phyloP scores from a whole-genome alignment of 352 stramenopile species.

The Pythium brachiatum region DNA sequence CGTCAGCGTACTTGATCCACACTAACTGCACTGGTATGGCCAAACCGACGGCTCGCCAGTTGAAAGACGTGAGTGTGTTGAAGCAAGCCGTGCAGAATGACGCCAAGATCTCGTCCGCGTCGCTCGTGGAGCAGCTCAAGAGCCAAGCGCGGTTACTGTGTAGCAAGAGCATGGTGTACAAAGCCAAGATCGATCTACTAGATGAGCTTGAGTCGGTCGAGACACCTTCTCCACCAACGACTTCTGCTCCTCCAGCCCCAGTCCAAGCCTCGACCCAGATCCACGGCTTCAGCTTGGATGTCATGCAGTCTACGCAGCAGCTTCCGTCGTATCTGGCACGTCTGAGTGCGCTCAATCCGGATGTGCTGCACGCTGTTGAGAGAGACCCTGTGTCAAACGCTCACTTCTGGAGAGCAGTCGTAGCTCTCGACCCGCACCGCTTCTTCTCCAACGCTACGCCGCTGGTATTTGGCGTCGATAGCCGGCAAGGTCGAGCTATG shows the following conservation, averaged over 20 bases:
- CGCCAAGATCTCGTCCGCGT: slow-evolving; percentile 36
- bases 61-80: slow-evolving; percentile 36
- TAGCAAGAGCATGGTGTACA: slow-evolving; percentile 60
- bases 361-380: slow-evolving; percentile 34
- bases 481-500: slow-evolving; percentile 28
- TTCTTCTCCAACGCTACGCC: slow-evolving; percentile 36
- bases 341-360: slow-evolving; percentile 34
- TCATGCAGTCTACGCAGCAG: slow-evolving; percentile 26
- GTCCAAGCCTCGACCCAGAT: background rate
- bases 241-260: slow-evolving; percentile 10
- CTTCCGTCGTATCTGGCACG: slow-evolving; percentile 44
- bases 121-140: slow-evolving; percentile 38
- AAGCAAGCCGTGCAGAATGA: slow-evolving; percentile 44
- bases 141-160: slow-evolving; percentile 30
- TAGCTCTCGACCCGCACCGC: slow-evolving; percentile 39
- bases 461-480: slow-evolving; percentile 38
- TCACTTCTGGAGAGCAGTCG: slow-evolving; percentile 32
- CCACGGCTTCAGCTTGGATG: slow-evolving; percentile 8
- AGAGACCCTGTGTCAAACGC: slow-evolving; percentile 20
- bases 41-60: slow-evolving; percentile 41
- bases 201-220: slow-evolving; percentile 28
- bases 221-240: background rate
- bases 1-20: slow-evolving; percentile 41
- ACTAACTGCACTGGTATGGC: slow-evolving; percentile 39
- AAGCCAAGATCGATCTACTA: slow-evolving; percentile 51